Evolutionary conservation across 257 asterid genomes (phyloP).

Genomic region (Rehmannia glutinosa): DNA sequence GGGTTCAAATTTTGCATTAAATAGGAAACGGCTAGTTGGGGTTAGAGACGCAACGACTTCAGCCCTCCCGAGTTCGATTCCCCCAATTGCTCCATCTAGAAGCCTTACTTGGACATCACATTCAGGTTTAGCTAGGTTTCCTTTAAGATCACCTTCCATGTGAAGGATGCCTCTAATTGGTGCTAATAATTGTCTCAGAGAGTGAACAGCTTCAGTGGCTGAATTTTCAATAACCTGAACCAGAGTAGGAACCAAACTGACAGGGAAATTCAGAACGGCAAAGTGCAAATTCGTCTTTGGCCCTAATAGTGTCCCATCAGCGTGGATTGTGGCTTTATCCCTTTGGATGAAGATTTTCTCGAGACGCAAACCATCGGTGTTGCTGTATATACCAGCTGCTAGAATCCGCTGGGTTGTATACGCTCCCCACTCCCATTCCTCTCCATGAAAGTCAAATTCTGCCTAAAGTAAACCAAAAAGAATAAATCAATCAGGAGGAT

Average conservation of each 20-base stretch:
- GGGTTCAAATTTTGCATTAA: conserved; percentile 95
- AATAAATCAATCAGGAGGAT: conserved; percentile 14
- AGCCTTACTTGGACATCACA: conserved; percentile 99
- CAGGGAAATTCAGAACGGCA: conserved; percentile 93
- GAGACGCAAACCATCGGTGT: conserved; percentile 94
- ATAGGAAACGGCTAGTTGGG: conserved; percentile 80
- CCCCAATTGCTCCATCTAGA: conserved; percentile 93
- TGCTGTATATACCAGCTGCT: conserved; percentile 97
- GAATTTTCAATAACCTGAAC: conserved; percentile 91
- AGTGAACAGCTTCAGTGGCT: conserved; percentile 89
- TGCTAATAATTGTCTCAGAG: conserved; percentile 80
- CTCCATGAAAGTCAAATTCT: conserved; percentile 95
- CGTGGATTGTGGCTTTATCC: conserved; percentile 97
- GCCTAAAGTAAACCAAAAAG: conserved; percentile 47
- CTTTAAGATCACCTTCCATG: conserved; percentile 99
- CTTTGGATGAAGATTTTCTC: conserved; percentile 92
- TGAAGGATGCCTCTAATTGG: conserved; percentile 94
- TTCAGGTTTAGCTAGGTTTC: conserved; percentile 92
- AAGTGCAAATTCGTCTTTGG: conserved; percentile 93
- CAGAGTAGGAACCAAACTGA: conserved; percentile 89
- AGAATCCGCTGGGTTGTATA: conserved; percentile 90
- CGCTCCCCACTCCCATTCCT: conserved; percentile 99
- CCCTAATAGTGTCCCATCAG: conserved; percentile 96
- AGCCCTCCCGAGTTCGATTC: conserved; percentile 95
- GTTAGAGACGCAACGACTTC: conserved; percentile 97